Base-by-base conservation (phyloP, 202 grass and related monocot species). In the Digitaria exilis region DNA sequence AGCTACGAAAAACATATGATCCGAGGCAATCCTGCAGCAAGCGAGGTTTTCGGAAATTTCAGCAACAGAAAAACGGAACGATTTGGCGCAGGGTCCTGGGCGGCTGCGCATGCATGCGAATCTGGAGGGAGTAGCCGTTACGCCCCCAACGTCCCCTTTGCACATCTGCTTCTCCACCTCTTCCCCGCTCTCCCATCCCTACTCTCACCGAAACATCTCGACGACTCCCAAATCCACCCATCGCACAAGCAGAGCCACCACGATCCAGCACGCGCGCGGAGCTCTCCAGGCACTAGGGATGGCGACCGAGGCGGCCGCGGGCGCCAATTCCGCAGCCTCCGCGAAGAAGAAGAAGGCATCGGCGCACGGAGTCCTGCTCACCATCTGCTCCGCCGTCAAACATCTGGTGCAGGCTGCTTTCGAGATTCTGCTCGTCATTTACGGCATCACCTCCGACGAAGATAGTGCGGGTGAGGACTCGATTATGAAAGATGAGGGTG, bases 331-430 rank as follows among this genome's bases (percentile, higher is more conserved):
- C 21, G 60, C 89, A 22, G 75, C 91, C 25, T 60, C 57, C 17
- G 65, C 45, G 21, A 67, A 88, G 55, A 92, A 69, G 80, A 96
- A 82, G n/a, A n/a, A n/a, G n/a, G n/a, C n/a, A n/a, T n/a, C n/a
- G n/a, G n/a, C n/a, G n/a, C n/a, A n/a, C n/a, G n/a, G n/a, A n/a
- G n/a, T n/a, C n/a, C n/a, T n/a, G n/a, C n/a, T n/a, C n/a, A n/a
- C n/a, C n/a, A n/a, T n/a, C n/a, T n/a, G n/a, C n/a, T n/a, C n/a
- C n/a, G n/a, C n/a, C n/a, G 97, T 99, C 67, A 99, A 94, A 82
- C 91, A 96, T 79, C 83, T 99, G 76, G 93, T 96, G 11, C 50
- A 89, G 17, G 93, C n/a, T n/a, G n/a, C 91, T 19, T 99, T 99
- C 58, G 97, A 99, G 89, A 86, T 67, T 79, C 76, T 99, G 24